Evolutionary conservation across 2,329 filamentous ascomycete species (phyloP).

Genomic region (Sporothrix phasma): DNA sequence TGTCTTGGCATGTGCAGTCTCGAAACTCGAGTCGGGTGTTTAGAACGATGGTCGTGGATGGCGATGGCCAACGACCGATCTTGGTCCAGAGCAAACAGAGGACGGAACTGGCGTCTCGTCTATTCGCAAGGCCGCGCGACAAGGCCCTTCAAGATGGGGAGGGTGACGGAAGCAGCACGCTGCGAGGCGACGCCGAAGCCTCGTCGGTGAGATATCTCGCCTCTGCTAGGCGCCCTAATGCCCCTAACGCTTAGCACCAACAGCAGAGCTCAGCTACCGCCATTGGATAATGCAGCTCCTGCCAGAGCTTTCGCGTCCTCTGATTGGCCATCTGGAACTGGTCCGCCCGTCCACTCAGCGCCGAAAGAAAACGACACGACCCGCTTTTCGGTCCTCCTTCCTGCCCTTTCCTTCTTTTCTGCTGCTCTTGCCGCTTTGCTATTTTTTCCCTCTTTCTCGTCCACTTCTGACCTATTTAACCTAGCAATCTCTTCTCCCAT

Average conservation of each 20-base stretch:
- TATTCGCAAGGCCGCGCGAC: not conserved
- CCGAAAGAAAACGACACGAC: not conserved
- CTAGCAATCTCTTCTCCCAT: not conserved
- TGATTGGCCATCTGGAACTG: not conserved
- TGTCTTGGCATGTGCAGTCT: not conserved
- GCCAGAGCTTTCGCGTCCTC: not conserved
- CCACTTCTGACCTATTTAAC: constrained; percentile 1
- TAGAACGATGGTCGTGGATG: not conserved
- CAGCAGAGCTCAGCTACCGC: not conserved
- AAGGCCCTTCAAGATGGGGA: not conserved
- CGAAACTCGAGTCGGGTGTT: not conserved
- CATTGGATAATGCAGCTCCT: not conserved
- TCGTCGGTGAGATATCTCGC: too few species aligned
- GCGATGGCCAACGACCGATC: not conserved
- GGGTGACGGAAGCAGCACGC: not conserved
- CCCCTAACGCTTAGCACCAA: not conserved
- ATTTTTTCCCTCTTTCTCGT: constrained; percentile 13
- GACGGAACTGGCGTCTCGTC: not conserved
- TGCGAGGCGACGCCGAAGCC: not conserved
- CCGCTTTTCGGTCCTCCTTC: constrained; percentile 8
- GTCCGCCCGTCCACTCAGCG: constrained; percentile 6
- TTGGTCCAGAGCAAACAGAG: not conserved
- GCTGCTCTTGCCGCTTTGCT: constrained; percentile 1
- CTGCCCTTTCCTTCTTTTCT: not conserved
- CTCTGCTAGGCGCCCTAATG: not conserved